Percentiles rank a stretch among this genome's conserved stretches.
These are phyloP conservation scores for Phytopythium oedochilum DNA, from an alignment of 352 stramenopile genomes.

Conservation along the genomic window DNA sequence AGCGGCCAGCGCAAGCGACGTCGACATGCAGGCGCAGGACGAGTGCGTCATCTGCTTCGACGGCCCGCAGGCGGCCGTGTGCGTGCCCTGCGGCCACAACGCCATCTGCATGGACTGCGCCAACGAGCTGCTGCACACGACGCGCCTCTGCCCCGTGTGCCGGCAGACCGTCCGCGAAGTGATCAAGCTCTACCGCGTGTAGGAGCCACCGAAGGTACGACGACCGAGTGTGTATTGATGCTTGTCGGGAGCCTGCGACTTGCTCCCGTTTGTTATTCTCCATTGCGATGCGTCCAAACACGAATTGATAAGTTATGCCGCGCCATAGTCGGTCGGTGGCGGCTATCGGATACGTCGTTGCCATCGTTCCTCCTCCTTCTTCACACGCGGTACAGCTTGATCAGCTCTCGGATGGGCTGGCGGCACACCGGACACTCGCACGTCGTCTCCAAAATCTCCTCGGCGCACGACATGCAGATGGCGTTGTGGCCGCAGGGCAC, in stretches of 20 bases:
- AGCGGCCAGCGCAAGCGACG: constrained; percentile 1
- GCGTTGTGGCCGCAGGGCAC: constrained; percentile 83
- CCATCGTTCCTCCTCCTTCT: neutral
- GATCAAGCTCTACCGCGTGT: constrained; percentile 67
- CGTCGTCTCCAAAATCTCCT: constrained; percentile 53
- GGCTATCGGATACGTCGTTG: neutral
- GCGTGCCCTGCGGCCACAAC: constrained; percentile 83
- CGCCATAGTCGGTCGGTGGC: neutral
- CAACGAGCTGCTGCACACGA: constrained; percentile 54
- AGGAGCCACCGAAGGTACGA: too few species aligned
- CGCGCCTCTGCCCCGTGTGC: constrained; percentile 68
- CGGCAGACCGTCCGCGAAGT: constrained; percentile 68
- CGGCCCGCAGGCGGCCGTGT: constrained; percentile 62
- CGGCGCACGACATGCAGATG: constrained; percentile 72
- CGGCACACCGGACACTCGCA: constrained; percentile 73
- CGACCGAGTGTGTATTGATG: constrained; percentile 15
- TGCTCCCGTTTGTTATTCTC: neutral
- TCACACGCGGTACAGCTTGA: constrained; percentile 77
- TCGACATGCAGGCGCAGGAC: constrained; percentile 1
- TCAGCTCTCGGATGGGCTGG: constrained; percentile 59
- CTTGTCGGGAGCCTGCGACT: neutral
- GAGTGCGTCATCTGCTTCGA: constrained; percentile 88
- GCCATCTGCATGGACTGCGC: constrained; percentile 84
- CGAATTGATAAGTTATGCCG: neutral
- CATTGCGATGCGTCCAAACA: neutral